These are phyloP conservation scores for Taiozyma sp. DNA, from an alignment of 1,139 yeast genomes.

Conservation along the genomic window DNA sequence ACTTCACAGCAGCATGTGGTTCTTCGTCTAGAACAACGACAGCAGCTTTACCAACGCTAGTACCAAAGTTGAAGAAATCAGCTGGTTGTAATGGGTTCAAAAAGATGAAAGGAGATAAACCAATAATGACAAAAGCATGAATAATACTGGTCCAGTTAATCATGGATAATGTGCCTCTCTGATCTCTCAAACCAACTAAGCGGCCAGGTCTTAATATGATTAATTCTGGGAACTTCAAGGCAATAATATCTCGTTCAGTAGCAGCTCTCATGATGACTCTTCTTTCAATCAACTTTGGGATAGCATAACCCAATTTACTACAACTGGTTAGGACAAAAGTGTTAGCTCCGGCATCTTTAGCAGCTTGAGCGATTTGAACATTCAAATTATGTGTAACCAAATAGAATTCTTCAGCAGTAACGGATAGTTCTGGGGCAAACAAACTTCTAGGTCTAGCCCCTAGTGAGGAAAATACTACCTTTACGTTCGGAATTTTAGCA, in stretches of 20 bases:
- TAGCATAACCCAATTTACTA: slow-evolving; percentile 3
- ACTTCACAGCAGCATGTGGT: slow-evolving; percentile 1
- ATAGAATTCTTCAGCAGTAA: slow-evolving; percentile 4
- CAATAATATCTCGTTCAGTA: slow-evolving; percentile 9
- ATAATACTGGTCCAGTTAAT: slow-evolving; percentile 7
- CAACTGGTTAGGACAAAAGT: slow-evolving; percentile 9
- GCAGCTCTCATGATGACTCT: slow-evolving; percentile 8
- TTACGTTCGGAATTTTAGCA: slow-evolving; percentile 10
- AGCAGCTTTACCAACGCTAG: slow-evolving; percentile 13
- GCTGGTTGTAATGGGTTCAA: slow-evolving; percentile 3
- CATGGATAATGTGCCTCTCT: slow-evolving; percentile 7
- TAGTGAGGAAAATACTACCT: slow-evolving; percentile 12
- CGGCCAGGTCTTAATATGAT: slow-evolving; percentile 16
- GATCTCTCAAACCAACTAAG: slow-evolving; percentile 12
- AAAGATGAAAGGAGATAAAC: slow-evolving; percentile 5
- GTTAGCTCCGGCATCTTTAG: slow-evolving; percentile 7
- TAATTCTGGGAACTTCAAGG: slow-evolving; percentile 6
- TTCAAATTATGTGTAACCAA: slow-evolving; percentile 9
- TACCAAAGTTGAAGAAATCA: slow-evolving; percentile 8
- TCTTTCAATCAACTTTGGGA: slow-evolving; percentile 7
- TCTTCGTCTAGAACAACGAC: slow-evolving; percentile 2
- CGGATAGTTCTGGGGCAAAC: not conserved
- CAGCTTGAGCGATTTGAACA: slow-evolving; percentile 9
- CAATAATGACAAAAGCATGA: slow-evolving; percentile 1
- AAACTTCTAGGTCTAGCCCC: slow-evolving; percentile 6